phyloP scores from a whole-genome alignment of 2,329 filamentous ascomycete species.

The Bipolaris gigantea region DNA sequence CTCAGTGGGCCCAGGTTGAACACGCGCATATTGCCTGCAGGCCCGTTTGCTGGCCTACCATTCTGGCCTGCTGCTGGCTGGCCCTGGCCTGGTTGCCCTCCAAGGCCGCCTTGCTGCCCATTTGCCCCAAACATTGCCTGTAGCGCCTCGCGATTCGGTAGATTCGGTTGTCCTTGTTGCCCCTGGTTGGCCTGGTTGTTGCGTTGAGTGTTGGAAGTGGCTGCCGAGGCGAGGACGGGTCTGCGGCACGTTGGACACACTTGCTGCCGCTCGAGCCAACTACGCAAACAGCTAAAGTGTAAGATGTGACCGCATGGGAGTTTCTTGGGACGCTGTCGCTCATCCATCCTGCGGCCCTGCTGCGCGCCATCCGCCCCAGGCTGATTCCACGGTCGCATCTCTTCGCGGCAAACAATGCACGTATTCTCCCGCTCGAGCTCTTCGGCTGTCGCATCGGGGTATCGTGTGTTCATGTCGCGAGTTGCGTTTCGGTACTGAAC shows the following conservation, averaged over 20 bases:
- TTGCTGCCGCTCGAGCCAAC: constrained; percentile 96
- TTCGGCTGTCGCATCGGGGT: constrained; percentile 85
- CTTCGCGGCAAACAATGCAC: constrained; percentile 96
- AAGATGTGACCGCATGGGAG: constrained; percentile 94
- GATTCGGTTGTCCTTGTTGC: constrained; percentile 24
- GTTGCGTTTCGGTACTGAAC: constrained; percentile 89
- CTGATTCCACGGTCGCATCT: constrained; percentile 81
- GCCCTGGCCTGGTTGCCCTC: constrained; percentile 21
- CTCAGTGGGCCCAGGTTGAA: constrained; percentile 44
- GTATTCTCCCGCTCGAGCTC: constrained; percentile 86
- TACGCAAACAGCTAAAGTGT: constrained; percentile 91
- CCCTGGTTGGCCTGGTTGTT: constrained; percentile 32
- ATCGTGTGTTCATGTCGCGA: constrained; percentile 86
- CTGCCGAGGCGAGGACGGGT: constrained; percentile 63
- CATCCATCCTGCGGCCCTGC: constrained; percentile 60
- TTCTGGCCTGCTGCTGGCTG: constrained; percentile 18
- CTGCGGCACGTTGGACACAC: constrained; percentile 93
- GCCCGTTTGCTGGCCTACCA: constrained; percentile 25
- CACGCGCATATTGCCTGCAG: constrained; percentile 39
- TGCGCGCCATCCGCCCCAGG: constrained; percentile 47
- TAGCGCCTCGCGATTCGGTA: constrained; percentile 19
- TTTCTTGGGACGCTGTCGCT: constrained; percentile 89
- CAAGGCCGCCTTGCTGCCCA: constrained; percentile 20
- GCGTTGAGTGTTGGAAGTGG: constrained; percentile 29
- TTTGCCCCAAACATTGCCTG: constrained; percentile 26